Conservation (phyloP, 345 rosid species). For the Salix purpurea region DNA sequence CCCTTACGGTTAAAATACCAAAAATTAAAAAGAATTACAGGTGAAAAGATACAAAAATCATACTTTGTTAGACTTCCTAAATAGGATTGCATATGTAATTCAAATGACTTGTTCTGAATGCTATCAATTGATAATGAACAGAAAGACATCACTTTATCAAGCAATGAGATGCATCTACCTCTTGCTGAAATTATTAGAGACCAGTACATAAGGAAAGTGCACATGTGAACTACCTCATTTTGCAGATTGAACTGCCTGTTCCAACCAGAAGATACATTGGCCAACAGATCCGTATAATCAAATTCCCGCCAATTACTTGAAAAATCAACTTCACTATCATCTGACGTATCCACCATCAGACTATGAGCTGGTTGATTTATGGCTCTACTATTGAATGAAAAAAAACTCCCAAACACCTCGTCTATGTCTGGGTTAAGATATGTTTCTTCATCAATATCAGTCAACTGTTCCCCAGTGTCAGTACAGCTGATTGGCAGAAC, state of each 20-base stretch:
- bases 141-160: neutral
- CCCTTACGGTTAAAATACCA: neutral
- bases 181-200: neutral
- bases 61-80: neutral
- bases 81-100: neutral
- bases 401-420: constrained; percentile 34
- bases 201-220: neutral
- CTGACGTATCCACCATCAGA: constrained; percentile 44
- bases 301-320: constrained; percentile 37
- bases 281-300: constrained; percentile 32
- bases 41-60: neutral
- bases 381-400: constrained; percentile 20
- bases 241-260: constrained; percentile 33
- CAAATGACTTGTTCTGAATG: neutral
- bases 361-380: constrained; percentile 30
- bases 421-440: constrained; percentile 37
- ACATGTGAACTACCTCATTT: constrained; percentile 48
- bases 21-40: neutral
- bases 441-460: constrained; percentile 23
- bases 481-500: constrained; percentile 20
- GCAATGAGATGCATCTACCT: neutral
- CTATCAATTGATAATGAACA: neutral
- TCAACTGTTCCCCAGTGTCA: constrained; percentile 18
- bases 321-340: constrained; percentile 63
- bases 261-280: constrained; percentile 32